phyloP scores from a whole-genome alignment of 768 basidiomycete genomes.

The Leucogyrophana mollusca region DNA sequence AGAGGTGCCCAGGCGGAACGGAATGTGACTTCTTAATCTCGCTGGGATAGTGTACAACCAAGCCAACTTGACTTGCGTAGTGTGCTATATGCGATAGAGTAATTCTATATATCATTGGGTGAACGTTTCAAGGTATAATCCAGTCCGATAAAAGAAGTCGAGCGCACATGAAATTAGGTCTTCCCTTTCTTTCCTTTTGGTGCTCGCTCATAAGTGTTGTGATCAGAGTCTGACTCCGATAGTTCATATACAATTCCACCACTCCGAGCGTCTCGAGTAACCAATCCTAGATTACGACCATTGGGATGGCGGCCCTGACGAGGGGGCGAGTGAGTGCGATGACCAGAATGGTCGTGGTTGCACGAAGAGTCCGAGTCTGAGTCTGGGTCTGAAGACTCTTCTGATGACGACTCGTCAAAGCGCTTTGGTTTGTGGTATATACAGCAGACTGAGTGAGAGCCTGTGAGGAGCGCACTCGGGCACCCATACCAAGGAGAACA shows the following conservation, averaged over 20 bases:
- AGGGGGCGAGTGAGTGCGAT: conserved; percentile 6
- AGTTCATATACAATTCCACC: conserved; percentile 17
- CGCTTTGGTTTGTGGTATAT: conserved; percentile 83
- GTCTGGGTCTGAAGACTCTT: conserved; percentile 55
- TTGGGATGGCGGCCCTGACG: conserved; percentile 8
- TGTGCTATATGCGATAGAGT: too few relatives aligned
- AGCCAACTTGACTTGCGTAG: too few relatives aligned
- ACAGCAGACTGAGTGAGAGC: conserved; percentile 73
- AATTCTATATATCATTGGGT: too few relatives aligned
- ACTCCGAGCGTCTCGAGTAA: conserved; percentile 8
- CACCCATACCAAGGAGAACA: background rate
- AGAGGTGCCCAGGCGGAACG: too few relatives aligned
- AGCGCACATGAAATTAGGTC: too few relatives aligned
- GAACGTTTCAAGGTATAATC: too few relatives aligned
- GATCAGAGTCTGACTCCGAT: conserved; percentile 19
- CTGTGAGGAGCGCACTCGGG: background rate
- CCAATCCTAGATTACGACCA: background rate
- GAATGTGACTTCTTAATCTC: too few relatives aligned
- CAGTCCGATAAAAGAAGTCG: too few relatives aligned
- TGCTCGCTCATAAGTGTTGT: conserved; percentile 53
- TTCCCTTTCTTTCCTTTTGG: conserved; percentile 17
- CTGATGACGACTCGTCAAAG: conserved; percentile 83
- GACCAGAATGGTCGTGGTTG: background rate
- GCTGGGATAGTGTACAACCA: too few relatives aligned
- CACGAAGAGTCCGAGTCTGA: conserved; percentile 29